phyloP scores from a whole-genome alignment of 2,329 filamentous ascomycete species.

The Colletotrichum sp. region DNA sequence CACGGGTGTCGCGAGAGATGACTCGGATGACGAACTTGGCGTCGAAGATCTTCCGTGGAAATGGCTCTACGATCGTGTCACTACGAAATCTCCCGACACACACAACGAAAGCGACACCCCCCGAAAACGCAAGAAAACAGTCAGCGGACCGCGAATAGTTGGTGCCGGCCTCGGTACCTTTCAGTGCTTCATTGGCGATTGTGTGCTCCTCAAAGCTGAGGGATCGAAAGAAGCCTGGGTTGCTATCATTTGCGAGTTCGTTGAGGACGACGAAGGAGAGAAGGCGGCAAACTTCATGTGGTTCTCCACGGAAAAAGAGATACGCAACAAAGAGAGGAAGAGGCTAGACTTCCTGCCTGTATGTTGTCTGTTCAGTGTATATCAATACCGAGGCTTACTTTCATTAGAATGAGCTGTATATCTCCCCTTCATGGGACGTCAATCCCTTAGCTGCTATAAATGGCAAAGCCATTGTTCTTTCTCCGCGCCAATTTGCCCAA shows the following conservation, averaged over 20 bases:
- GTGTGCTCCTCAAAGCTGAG: conserved; percentile 86
- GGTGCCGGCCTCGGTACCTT: conserved; percentile 86
- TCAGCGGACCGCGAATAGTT: conserved; percentile 55
- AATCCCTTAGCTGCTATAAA: conserved; percentile 91
- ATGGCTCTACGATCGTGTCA: conserved; percentile 70
- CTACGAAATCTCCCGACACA: not conserved
- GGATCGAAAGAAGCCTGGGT: conserved; percentile 90
- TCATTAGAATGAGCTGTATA: conserved; percentile 83
- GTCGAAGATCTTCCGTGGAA: conserved; percentile 77
- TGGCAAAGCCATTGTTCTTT: conserved; percentile 83
- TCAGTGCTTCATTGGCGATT: conserved; percentile 80
- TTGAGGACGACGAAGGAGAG: conserved; percentile 74
- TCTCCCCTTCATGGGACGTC: conserved; percentile 84
- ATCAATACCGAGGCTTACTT: not conserved
- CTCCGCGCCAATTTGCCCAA: conserved; percentile 68
- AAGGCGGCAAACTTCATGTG: conserved; percentile 92
- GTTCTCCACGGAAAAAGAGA: conserved; percentile 92
- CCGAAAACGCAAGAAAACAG: not conserved
- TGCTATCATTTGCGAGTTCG: conserved; percentile 84
- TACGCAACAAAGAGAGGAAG: conserved; percentile 83
- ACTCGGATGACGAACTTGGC: conserved; percentile 88
- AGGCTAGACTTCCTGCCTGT: conserved; percentile 77
- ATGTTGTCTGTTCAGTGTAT: conserved; percentile 26
- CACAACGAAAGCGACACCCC: not conserved
- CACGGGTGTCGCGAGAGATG: conserved; percentile 71